Evolutionary conservation across 2,329 filamentous ascomycete genomes (phyloP).

Genomic region (Thelonectria discophora): DNA sequence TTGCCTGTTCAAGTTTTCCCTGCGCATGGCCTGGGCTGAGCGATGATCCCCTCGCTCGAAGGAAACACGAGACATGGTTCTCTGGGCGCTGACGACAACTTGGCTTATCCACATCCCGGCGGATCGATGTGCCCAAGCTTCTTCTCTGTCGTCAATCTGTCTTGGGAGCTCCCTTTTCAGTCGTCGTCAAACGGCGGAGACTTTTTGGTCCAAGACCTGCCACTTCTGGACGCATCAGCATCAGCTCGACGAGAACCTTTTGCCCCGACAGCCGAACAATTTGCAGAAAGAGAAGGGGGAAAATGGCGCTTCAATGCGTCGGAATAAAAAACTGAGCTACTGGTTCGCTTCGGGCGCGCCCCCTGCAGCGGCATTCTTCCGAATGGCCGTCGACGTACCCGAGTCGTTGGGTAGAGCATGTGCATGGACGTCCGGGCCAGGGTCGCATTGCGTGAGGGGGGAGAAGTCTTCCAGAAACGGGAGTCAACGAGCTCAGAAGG

Average conservation of each 20-base stretch:
- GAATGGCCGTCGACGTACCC: slow-evolving; percentile 23
- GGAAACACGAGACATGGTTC: background rate
- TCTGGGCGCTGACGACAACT: background rate
- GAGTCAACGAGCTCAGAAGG: slow-evolving; percentile 8
- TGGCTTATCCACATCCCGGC: background rate
- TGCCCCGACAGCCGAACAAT: background rate
- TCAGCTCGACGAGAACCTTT: background rate
- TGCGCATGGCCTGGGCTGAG: background rate
- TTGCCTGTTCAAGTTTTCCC: no score
- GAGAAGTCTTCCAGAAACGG: slow-evolving; percentile 20
- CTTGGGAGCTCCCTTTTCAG: background rate
- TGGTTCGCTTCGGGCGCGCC: background rate
- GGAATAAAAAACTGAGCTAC: background rate
- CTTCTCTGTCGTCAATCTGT: background rate
- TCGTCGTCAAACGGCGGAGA: background rate
- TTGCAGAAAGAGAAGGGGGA: background rate
- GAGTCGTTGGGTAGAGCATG: slow-evolving; percentile 26
- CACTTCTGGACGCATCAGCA: slow-evolving; percentile 7
- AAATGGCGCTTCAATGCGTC: background rate
- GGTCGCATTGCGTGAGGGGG: slow-evolving; percentile 1
- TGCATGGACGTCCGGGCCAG: slow-evolving; percentile 4
- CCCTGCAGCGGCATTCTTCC: slow-evolving; percentile 17
- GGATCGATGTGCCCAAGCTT: background rate
- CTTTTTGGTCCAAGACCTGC: slow-evolving; percentile 16
- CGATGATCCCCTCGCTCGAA: background rate